Base-by-base conservation (phyloP, 106 monocot species). In the Dioscorea alata region DNA sequence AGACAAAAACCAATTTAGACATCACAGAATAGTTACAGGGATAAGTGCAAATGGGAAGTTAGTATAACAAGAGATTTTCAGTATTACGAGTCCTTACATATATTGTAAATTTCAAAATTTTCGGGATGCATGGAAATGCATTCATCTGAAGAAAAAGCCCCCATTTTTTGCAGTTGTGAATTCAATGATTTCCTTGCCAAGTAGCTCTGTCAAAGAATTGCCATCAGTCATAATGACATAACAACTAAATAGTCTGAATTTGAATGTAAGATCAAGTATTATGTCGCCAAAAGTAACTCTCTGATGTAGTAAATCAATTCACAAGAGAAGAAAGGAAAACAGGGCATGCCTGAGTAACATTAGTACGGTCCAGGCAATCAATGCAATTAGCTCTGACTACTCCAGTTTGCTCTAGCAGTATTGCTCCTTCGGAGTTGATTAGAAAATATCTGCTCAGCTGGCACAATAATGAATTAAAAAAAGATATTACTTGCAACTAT, bases 361-460 rank as follows among this genome's bases (percentile, higher is more conserved):
- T 96, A 57, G 96, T 96, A 4, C 96, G 84, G 58, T 96, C 96
- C 35, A 96, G 82, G 61, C 96, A 96, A 75, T 96, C 96, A 61
- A 96, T 89, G 80, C 96, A 96, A 82, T 96, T 96, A 60, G 75
- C 59, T 53, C 96, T 85, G 67, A 88, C 68, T 66, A 89, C 63
- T 53, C 96, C 92, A 59, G 52, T 84, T 64, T 96, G 96, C 75
- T 96, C 96, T 58, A 75, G 35, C 15, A 89, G 33, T 49, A 84
- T 73, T 21, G 82, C 78, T 48, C 82, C 92, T 65, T 78, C 65
- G 67, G 73, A 50, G 66, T 86, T 82, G 65, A 78, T 60, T 64
- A 96, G 81, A 86, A 96, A 92, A 80, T 80, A 96, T 84, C 96
- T 96, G 96, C 86, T 84, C 91, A 96, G 76, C 92, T 89, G 92